Evolutionary conservation across 2,329 filamentous ascomycete species (phyloP).

Genomic region (Sclerotinia minor): DNA sequence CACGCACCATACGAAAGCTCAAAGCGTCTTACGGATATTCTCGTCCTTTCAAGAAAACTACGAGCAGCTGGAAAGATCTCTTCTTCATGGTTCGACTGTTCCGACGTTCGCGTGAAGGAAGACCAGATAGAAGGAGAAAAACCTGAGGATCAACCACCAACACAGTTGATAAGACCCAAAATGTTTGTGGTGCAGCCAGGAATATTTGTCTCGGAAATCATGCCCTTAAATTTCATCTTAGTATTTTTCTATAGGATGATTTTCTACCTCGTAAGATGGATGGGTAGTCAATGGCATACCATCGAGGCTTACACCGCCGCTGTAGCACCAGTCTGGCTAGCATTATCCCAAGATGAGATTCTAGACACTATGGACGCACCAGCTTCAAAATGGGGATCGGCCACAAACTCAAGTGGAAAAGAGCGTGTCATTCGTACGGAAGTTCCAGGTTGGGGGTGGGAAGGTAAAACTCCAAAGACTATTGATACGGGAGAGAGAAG

Average conservation of each 20-base stretch:
- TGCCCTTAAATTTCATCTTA: conserved; percentile 71
- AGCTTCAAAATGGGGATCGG: conserved; percentile 82
- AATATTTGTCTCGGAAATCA: conserved; percentile 77
- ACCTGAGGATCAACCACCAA: conserved; percentile 27
- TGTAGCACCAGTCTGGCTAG: conserved; percentile 73
- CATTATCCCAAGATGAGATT: conserved; percentile 63
- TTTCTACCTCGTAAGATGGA: conserved; percentile 70
- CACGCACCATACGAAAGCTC: conserved; percentile 73
- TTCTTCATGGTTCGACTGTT: conserved; percentile 54
- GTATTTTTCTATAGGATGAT: conserved; percentile 66
- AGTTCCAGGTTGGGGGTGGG: conserved; percentile 81
- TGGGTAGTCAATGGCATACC: conserved; percentile 88
- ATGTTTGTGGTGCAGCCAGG: conserved; percentile 86
- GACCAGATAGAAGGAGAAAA: conserved; percentile 28
- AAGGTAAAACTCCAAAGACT: conserved; percentile 53
- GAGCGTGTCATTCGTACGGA: conserved; percentile 73
- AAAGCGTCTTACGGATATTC: conserved; percentile 83
- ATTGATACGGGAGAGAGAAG: conserved; percentile 49
- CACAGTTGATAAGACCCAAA: conserved; percentile 50
- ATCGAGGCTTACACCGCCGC: conserved; percentile 76
- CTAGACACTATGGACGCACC: conserved; percentile 57
- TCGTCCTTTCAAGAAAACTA: conserved; percentile 71
- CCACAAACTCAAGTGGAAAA: conserved; percentile 58
- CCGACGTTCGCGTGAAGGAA: conserved; percentile 32
- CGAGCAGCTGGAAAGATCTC: conserved; percentile 62